phyloP scores from a whole-genome alignment of 2,329 filamentous ascomycete genomes.

The Berkeleyomyces basicola region DNA sequence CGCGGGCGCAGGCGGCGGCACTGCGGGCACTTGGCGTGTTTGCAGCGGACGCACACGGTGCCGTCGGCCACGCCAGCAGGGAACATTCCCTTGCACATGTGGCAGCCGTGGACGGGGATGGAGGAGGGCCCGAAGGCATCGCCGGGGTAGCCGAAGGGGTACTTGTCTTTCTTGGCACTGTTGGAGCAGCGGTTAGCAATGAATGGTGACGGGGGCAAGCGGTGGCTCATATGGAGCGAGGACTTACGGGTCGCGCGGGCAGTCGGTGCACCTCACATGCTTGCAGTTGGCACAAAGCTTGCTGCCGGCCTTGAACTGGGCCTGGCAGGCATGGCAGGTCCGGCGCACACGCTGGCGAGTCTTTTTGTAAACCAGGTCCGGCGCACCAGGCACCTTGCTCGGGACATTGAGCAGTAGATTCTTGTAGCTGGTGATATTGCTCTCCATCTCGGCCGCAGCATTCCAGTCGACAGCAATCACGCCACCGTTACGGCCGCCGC shows the following conservation, averaged over 20 bases:
- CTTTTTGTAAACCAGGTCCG: conserved; percentile 56
- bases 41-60: conserved; percentile 41
- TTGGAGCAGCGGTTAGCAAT: conserved; percentile 8
- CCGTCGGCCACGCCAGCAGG: conserved; percentile 32
- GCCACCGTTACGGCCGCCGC: conserved; percentile 25
- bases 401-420: conserved; percentile 38
- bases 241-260: conserved; percentile 63
- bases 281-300: conserved; percentile 53
- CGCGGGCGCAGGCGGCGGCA: conserved; percentile 43
- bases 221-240: neutral
- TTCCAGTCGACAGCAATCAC: conserved; percentile 27
- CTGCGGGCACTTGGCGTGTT: conserved; percentile 39
- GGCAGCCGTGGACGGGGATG: conserved; percentile 40
- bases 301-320: conserved; percentile 38
- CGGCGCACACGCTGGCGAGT: conserved; percentile 58
- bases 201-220: too few relatives aligned
- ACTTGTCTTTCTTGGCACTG: conserved; percentile 51
- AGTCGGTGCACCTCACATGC: conserved; percentile 63
- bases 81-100: conserved; percentile 44
- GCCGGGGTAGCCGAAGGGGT: conserved; percentile 52
- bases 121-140: conserved; percentile 40
- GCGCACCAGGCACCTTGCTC: conserved; percentile 42
- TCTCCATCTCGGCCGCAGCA: conserved; percentile 24
- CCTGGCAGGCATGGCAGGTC: conserved; percentile 58
- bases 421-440: conserved; percentile 17